A percentile compares a stretch with the other conserved stretches of the same genome.
These are phyloP conservation scores for Pulicaria dysenterica DNA, from an alignment of 129 eudicot species.

Conservation along the genomic window DNA sequence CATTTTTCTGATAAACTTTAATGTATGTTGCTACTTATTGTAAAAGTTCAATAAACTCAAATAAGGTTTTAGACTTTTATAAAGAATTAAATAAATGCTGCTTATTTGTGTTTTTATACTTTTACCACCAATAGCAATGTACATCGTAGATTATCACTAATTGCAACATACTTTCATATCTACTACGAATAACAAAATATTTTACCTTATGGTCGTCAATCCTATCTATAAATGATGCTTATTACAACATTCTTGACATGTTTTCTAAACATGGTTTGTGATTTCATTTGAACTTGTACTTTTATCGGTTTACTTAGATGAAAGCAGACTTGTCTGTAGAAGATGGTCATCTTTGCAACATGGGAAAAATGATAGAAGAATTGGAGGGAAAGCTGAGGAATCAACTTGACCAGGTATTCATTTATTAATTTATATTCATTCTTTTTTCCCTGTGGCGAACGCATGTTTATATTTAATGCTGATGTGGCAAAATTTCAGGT, in stretches of 20 bases:
- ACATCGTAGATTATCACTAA: too few species aligned
- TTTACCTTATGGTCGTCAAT: background rate
- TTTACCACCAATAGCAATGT: too few species aligned
- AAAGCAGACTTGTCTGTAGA: constrained; percentile 71
- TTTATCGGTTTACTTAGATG: constrained; percentile 49
- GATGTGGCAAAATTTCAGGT: constrained; percentile 50
- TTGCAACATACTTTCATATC: too few species aligned
- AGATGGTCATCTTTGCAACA: constrained; percentile 95
- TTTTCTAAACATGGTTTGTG: background rate
- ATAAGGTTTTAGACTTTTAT: too few species aligned
- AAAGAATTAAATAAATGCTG: too few species aligned
- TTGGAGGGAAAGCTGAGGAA: constrained; percentile 93
- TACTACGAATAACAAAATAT: too few species aligned
- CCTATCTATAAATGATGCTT: background rate
- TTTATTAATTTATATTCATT: background rate
- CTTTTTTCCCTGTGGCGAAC: background rate
- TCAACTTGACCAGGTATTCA: constrained; percentile 85
- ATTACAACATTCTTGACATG: background rate
- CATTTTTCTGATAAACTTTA: background rate
- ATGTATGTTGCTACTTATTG: background rate
- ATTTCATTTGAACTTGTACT: background rate
- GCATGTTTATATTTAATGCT: background rate
- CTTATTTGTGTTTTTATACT: too few species aligned
- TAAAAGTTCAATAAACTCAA: too few species aligned
- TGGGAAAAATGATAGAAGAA: constrained; percentile 99